Evolutionary conservation across 768 basidiomycete species (phyloP).

Genomic region (Amanita molliuscula): DNA sequence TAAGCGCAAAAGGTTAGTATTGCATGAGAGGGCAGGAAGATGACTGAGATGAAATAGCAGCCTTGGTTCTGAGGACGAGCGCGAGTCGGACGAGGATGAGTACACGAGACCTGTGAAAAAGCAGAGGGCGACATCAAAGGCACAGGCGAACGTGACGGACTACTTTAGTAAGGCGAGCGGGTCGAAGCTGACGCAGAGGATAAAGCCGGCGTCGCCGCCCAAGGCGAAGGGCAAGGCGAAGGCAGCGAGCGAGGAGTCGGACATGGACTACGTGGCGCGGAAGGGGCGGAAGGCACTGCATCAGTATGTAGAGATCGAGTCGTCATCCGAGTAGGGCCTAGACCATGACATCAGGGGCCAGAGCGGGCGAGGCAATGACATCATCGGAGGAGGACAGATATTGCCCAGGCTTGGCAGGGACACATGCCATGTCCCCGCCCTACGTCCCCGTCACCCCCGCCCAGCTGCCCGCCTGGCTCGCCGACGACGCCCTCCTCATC

Average conservation of each 20-base stretch:
- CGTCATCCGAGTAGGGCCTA: conserved; percentile 16
- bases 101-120: conserved; percentile 39
- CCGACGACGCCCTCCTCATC: conserved; percentile 41
- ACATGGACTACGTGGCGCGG: conserved; percentile 23
- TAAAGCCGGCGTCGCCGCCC: conserved; percentile 45
- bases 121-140: conserved; percentile 25
- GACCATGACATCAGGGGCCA: conserved; percentile 18
- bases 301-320: conserved; percentile 54
- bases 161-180: conserved; percentile 44
- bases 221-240: conserved; percentile 34
- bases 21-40: not conserved
- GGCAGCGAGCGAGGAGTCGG: conserved; percentile 29
- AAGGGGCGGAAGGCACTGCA: conserved; percentile 39
- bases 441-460: conserved; percentile 19
- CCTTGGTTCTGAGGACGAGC: conserved; percentile 20
- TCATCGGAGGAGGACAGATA: not conserved
- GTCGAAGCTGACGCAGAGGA: conserved; percentile 48
- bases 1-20: conserved; percentile 62
- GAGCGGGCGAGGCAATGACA: not conserved
- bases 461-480: conserved; percentile 20
- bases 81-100: conserved; percentile 31
- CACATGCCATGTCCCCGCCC: conserved; percentile 3
- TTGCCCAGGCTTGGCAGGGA: not conserved
- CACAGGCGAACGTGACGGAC: conserved; percentile 38
- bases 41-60: conserved; percentile 14